Evolutionary conservation across 371 early-diverging fungal species (phyloP).

Genomic region (Haplosporangium sp.): DNA sequence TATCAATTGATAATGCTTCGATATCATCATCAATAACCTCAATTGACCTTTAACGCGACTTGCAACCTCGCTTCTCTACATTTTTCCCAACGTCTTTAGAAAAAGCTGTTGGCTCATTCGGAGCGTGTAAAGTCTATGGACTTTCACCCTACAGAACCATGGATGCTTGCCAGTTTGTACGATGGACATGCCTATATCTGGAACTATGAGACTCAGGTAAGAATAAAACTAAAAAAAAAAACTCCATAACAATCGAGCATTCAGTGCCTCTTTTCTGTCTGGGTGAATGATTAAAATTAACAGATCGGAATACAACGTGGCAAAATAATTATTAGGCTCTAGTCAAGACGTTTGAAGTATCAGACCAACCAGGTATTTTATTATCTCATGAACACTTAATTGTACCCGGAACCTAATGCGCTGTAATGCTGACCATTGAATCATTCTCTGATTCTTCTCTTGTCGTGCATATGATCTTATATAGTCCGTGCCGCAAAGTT

Average conservation of each 20-base stretch:
- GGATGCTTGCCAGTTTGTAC: slow-evolving; percentile 98
- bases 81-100: slow-evolving; percentile 53
- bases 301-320: neutral
- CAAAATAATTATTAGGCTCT: slow-evolving; percentile 68
- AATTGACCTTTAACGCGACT: neutral
- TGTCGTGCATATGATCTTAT: neutral
- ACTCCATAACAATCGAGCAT: too few relatives aligned
- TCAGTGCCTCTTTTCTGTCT: neutral
- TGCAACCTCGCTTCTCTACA: neutral
- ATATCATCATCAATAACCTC: neutral
- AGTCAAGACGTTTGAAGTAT: slow-evolving; percentile 96
- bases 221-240: neutral
- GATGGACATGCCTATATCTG: slow-evolving; percentile 98
- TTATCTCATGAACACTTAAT: too few relatives aligned
- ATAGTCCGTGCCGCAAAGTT: slow-evolving; percentile 96
- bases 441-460: neutral
- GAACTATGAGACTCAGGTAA: slow-evolving; percentile 98
- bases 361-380: slow-evolving; percentile 82
- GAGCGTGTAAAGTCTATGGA: slow-evolving; percentile 99
- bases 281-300: neutral
- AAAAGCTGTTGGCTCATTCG: slow-evolving; percentile 86
- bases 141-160: slow-evolving; percentile 99
- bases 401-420: too few relatives aligned
- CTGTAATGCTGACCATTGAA: too few relatives aligned
- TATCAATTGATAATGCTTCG: neutral